Evolutionary conservation across 208 protist genomes (phyloP), one percentile per base, ranked within the genome.

Genomic region (Strigomonas culicis): DNA sequence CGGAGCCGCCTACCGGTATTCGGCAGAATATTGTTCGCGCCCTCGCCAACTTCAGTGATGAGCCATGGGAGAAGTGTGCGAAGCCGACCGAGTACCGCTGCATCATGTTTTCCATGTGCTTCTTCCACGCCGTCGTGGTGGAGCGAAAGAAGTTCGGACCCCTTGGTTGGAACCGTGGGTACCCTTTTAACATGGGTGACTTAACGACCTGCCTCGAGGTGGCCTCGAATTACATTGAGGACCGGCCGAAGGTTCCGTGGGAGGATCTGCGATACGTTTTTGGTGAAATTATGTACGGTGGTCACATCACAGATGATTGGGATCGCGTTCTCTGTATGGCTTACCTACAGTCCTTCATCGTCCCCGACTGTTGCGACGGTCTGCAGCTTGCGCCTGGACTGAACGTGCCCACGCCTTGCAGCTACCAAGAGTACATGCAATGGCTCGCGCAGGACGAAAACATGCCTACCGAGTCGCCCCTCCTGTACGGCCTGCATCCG

Each of bases 271-370:
- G 95, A 32, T 99, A 99, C 85, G 97, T 99, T 30, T 99, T 99
- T 88, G 97, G 98, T 67, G 98, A 99, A 75, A 99, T 99, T 75
- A 98, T 99, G 95, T 99, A 99, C 82, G 98, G 98, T 32, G 98
- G 98, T 19, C 98, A 99, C 90, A 99, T 99, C 70, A 98, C 97
- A 27, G 98, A 99, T 77, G 96, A 99, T 73, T 98, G 91, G 87
- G 98, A 99, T 84, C 90, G 98, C 64, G 82, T 97, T 34, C 80
- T 99, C 21, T 99, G 97, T 75, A 93, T 88, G 74, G 97, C 97
- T 15, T 99, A 99, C 80, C 77, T 99, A 56, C 72, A 90, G 73
- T 91, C 79, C 44, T 97, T 79, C 74, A 82, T 98, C 66, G 70
- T 94, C 6, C 80, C 90, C 8, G 92, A 97, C 52, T 94, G 92